phyloP scores from a whole-genome alignment of 371 early-diverging fungal genomes.

The Apophysomyces variabilis region DNA sequence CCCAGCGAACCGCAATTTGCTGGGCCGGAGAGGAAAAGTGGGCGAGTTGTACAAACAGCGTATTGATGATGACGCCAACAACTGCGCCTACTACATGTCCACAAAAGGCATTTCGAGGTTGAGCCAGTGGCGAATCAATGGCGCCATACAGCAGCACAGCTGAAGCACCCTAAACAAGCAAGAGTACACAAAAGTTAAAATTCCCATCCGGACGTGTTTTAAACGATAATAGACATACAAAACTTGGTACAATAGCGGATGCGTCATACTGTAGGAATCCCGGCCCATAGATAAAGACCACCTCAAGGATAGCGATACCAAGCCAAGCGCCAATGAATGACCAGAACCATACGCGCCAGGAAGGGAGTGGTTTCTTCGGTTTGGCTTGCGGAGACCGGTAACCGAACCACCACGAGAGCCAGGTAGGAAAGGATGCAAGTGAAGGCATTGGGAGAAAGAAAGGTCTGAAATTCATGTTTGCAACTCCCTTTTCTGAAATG shows the following conservation, averaged over 20 bases:
- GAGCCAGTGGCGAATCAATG: slow-evolving; percentile 74
- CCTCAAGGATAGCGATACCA: slow-evolving; percentile 42
- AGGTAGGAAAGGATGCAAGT: not conserved
- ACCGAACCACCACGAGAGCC: slow-evolving; percentile 11
- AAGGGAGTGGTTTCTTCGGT: slow-evolving; percentile 17
- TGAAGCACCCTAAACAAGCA: slow-evolving; percentile 54
- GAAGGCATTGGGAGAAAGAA: not conserved
- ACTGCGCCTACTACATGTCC: slow-evolving; percentile 71
- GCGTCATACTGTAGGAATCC: slow-evolving; percentile 29
- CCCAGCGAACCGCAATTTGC: slow-evolving; percentile 59
- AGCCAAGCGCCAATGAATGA: slow-evolving; percentile 55
- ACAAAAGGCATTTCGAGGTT: slow-evolving; percentile 69
- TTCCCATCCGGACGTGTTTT: too few relatives aligned
- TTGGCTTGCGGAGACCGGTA: slow-evolving; percentile 2
- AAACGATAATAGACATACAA: slow-evolving; percentile 36
- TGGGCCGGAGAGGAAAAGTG: slow-evolving; percentile 31
- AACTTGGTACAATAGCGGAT: slow-evolving; percentile 51
- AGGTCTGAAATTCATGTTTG: too few relatives aligned
- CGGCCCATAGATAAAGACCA: slow-evolving; percentile 33
- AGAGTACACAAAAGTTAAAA: too few relatives aligned
- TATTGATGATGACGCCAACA: slow-evolving; percentile 65
- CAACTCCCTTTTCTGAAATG: too few relatives aligned
- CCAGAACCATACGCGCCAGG: slow-evolving; percentile 44
- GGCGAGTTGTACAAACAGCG: slow-evolving; percentile 53
- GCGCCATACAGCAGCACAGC: slow-evolving; percentile 75